A percentile compares a stretch with the other conserved stretches of the same genome.
These are phyloP conservation scores for Monilinia fructigena DNA, from an alignment of 2,329 filamentous ascomycete genomes.

Conservation along the genomic window DNA sequence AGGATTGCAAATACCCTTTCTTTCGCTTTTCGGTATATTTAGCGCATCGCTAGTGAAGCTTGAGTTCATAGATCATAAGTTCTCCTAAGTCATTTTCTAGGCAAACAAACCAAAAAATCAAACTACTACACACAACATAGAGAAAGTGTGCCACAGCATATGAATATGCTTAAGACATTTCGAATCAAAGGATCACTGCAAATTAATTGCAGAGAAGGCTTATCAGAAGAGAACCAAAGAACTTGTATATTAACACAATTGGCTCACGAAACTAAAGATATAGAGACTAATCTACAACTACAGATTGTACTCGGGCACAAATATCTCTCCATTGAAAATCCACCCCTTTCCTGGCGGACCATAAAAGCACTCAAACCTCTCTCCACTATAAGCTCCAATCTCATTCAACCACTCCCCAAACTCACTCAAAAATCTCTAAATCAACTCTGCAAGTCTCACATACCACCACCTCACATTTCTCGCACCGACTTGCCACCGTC, in stretches of 20 bases:
- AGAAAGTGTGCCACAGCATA: not conserved
- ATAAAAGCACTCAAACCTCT: not conserved
- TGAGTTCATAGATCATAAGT: not conserved
- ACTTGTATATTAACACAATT: not conserved
- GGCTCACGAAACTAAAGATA: not conserved
- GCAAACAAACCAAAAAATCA: not conserved
- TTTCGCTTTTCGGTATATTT: not conserved
- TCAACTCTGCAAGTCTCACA: constrained; percentile 4
- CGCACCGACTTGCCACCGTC: not conserved
- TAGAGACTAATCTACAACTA: not conserved
- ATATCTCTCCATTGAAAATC: not conserved
- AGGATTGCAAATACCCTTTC: constrained; percentile 21
- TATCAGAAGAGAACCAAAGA: not conserved
- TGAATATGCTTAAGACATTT: not conserved
- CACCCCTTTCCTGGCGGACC: not conserved
- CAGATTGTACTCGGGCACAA: not conserved
- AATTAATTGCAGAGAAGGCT: not conserved
- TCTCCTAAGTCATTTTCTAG: not conserved
- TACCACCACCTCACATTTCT: constrained; percentile 14
- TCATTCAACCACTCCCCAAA: constrained; percentile 2
- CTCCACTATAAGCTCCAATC: not conserved
- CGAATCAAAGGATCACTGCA: not conserved
- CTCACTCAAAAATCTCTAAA: not conserved
- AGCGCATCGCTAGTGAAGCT: not conserved
- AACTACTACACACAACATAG: not conserved